Percentiles rank a stretch among this genome's conserved stretches.
Evolutionary conservation across 2,329 filamentous ascomycete species (phyloP).

Genomic region (Harringtonia aguacate): DNA sequence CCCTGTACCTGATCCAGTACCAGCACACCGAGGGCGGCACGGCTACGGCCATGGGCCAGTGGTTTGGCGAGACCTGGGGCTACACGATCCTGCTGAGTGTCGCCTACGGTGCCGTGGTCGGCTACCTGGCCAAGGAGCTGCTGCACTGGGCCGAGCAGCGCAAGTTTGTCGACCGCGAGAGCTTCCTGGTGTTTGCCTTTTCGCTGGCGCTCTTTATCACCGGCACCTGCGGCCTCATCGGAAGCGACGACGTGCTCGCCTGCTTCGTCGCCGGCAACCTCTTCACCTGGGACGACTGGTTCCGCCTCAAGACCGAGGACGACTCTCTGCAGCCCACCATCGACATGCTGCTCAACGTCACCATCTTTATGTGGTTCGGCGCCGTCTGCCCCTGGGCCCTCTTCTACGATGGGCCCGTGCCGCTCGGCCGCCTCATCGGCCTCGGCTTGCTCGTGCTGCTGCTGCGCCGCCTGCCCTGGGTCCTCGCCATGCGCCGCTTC

Average conservation of each 20-base stretch:
- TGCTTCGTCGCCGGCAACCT: slow-evolving; percentile 88
- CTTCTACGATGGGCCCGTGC: slow-evolving; percentile 56
- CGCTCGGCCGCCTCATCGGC: slow-evolving; percentile 60
- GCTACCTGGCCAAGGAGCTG: slow-evolving; percentile 71
- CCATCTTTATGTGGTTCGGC: slow-evolving; percentile 86
- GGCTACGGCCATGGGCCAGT: slow-evolving; percentile 59
- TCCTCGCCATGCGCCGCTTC: slow-evolving; percentile 60
- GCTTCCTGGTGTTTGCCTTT: slow-evolving; percentile 79
- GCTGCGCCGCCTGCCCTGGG: slow-evolving; percentile 65
- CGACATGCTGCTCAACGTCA: slow-evolving; percentile 85
- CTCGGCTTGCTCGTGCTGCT: slow-evolving; percentile 69
- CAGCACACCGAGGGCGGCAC: slow-evolving; percentile 48
- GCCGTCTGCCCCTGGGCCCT: slow-evolving; percentile 70
- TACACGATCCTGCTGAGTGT: slow-evolving; percentile 75
- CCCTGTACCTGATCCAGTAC: slow-evolving; percentile 75
- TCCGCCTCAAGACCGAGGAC: slow-evolving; percentile 76
- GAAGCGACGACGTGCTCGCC: slow-evolving; percentile 80
- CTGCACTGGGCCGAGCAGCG: slow-evolving; percentile 76
- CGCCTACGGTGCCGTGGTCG: slow-evolving; percentile 64
- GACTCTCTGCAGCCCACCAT: slow-evolving; percentile 91
- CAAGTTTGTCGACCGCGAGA: slow-evolving; percentile 76
- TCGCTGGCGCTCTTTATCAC: slow-evolving; percentile 77
- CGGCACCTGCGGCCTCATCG: slow-evolving; percentile 77
- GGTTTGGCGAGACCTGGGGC: slow-evolving; percentile 78
- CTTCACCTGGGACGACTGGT: slow-evolving; percentile 94